Evolutionary conservation across 495 filamentous ascomycete species (phyloP), one percentile per base, ranked within the genome.

Genomic region (Annulohypoxylon moriforme): DNA sequence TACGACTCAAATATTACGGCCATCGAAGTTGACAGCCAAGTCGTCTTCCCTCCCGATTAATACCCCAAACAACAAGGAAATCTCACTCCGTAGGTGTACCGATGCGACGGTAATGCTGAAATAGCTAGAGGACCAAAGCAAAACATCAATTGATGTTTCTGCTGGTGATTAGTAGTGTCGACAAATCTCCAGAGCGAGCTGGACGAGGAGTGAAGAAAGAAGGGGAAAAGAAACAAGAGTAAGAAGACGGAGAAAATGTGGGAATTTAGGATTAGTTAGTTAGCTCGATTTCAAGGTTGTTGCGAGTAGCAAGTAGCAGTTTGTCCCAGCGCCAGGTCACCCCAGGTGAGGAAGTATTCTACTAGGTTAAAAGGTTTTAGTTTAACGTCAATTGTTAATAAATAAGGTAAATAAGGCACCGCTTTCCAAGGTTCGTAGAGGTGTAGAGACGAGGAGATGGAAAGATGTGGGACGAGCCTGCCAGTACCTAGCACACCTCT

Each of bases 311-410:
- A 14, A 14, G 33, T 55, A 59, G 60, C 44, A 64, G 49, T 40
- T 64, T 73, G 62, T 73, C 71, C 71, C 71, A 62, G 62, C 71
- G 62, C 71, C 69, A 73, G 71, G 71, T 73, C 61, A 73, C 71
- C 66, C 71, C 71, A 73, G 71, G 66, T 69, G 57, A 73, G 64
- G 60, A 69, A 61, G 66, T 50, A 31, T 52, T 52, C 40, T 52
- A 25, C 24, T 52, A 25, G 47, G 47, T 60, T 52, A 60, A 56
- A 56, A 34, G 50, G 65, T 66, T 58, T 63, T 38, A 52, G 55
- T 61, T 60, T 50, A 34, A 69, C 40, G 52, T 67, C 69, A 69
- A 69, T 65, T 64, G 68, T 62, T 66, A 61, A 61, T 64, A 60
- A 70, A 65, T 57, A 69, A 46, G 57, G 59, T 60, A 65, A 47